Conservation (phyloP, 257 asterid genomes). For the Nicotiana attenuata region DNA sequence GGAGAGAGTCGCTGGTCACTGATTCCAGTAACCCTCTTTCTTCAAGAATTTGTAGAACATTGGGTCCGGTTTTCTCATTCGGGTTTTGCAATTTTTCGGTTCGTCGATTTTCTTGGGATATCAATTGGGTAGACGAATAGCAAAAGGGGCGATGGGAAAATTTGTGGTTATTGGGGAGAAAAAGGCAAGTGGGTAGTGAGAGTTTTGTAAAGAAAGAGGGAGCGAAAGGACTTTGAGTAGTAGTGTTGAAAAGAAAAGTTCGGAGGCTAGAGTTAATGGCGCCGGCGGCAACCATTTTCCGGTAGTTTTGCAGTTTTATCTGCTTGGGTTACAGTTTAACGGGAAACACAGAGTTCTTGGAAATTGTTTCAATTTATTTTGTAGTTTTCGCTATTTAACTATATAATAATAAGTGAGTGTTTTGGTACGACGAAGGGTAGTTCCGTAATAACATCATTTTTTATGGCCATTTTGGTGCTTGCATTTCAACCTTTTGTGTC, state of each 20-base stretch:
- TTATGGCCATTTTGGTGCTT: too few species aligned
- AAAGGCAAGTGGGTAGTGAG: neutral
- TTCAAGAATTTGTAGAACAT: conserved; percentile 65
- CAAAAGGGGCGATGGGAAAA: neutral
- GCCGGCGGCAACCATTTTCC: neutral
- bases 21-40: conserved; percentile 77
- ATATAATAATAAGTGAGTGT: too few species aligned
- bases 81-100: neutral
- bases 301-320: neutral
- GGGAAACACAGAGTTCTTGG: neutral
- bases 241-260: neutral
- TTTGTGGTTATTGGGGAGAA: neutral
- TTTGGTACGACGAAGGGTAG: too few species aligned
- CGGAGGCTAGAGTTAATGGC: neutral
- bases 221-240: neutral
- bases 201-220: neutral
- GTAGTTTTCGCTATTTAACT: too few species aligned
- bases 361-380: too few species aligned
- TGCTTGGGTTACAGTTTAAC: neutral
- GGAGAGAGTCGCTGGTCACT: conserved; percentile 54
- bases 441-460: too few species aligned
- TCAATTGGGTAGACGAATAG: neutral
- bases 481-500: too few species aligned
- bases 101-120: neutral
- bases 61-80: conserved; percentile 8